These are phyloP conservation scores for Chaetoceros muelleri DNA, from an alignment of 108 stramenopile species.

Conservation along the genomic window DNA sequence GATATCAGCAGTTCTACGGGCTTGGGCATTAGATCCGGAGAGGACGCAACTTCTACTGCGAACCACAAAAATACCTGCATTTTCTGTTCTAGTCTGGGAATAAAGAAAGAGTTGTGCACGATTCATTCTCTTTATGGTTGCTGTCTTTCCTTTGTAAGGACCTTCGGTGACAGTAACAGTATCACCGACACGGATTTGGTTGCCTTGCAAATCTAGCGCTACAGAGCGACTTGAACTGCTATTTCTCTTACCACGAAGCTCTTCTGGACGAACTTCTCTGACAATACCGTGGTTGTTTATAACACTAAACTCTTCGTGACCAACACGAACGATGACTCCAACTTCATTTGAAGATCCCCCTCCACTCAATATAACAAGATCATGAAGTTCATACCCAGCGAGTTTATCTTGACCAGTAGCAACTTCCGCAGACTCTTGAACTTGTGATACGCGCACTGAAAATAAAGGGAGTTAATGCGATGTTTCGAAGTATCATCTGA, in stretches of 20 bases:
- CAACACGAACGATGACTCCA: slow-evolving; percentile 85
- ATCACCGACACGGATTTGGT: slow-evolving; percentile 79
- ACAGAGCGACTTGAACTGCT: slow-evolving; percentile 65
- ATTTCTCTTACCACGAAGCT: slow-evolving; percentile 84
- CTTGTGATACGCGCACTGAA: slow-evolving; percentile 67
- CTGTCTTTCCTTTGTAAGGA: slow-evolving; percentile 80
- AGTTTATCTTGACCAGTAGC: slow-evolving; percentile 82
- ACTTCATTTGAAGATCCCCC: slow-evolving; percentile 85
- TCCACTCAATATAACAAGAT: slow-evolving; percentile 83
- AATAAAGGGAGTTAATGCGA: too few species aligned
- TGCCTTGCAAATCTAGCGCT: slow-evolving; percentile 80
- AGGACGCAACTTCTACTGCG: slow-evolving; percentile 76
- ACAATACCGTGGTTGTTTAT: slow-evolving; percentile 83
- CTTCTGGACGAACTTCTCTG: slow-evolving; percentile 79
- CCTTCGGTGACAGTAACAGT: slow-evolving; percentile 81
- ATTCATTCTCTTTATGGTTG: slow-evolving; percentile 85
- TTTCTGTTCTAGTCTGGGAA: slow-evolving; percentile 74
- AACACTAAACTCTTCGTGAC: slow-evolving; percentile 86
- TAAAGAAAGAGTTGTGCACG: slow-evolving; percentile 83
- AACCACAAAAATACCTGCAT: slow-evolving; percentile 86
- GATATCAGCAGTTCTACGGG: slow-evolving; percentile 32
- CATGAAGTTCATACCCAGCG: slow-evolving; percentile 80
- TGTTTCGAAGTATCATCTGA: neutral
- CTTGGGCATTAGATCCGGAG: slow-evolving; percentile 54
- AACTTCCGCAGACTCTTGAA: slow-evolving; percentile 79